Evolutionary conservation across 495 filamentous ascomycete species (phyloP), one percentile per base, ranked within the genome.

Genomic region (Pseudomonodictys pantanalensis): DNA sequence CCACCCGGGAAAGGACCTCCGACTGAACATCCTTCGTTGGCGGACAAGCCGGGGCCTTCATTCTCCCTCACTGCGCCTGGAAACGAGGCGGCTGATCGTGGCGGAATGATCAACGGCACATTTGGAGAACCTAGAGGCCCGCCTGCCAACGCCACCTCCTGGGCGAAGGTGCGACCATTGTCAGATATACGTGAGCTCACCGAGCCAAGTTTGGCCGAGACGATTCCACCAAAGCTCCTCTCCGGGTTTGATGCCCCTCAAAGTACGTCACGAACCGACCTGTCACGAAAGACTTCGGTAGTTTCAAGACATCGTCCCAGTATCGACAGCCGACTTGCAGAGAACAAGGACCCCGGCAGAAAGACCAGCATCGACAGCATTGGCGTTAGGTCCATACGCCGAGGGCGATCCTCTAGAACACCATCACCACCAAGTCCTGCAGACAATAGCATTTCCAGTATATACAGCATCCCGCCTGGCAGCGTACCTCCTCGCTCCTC

Each of bases 151-250:
- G 33, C 53, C 22, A 20, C 62, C 17, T 61, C 64, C 18, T 67
- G 67, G 60, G 73, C 77, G 1, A 73, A 68, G 42, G 38, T 65
- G 30, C 68, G 73, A 22, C 73, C 72, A 10, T 57, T 76, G 32
- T 76, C 73, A 12, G 73, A 76, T 49, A 76, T 76, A 49, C 73
- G 72, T 23, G 73, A 76, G 45, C 61, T 75, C 55, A 76, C 73
- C 28, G 73, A 76, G 49, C 73, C 73, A 23, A 75, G 73, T 49
- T 45, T 76, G 29, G 64, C 65, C n/a, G 72, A 76, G n/a, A 44
- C 60, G n/a, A 54, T 56, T 12, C 63, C 63, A 15, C 63, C 41
- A 20, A 62, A 47, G 58, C 53, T 56, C 0, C 50, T 50, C 11
- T 51, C 58, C 9, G 63, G 58, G 41, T 20, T 23, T 18, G 44